These are phyloP conservation scores for Gamsiella multidivaricata DNA, from an alignment of 192 early-diverging fungal genomes.

Conservation along the genomic window DNA sequence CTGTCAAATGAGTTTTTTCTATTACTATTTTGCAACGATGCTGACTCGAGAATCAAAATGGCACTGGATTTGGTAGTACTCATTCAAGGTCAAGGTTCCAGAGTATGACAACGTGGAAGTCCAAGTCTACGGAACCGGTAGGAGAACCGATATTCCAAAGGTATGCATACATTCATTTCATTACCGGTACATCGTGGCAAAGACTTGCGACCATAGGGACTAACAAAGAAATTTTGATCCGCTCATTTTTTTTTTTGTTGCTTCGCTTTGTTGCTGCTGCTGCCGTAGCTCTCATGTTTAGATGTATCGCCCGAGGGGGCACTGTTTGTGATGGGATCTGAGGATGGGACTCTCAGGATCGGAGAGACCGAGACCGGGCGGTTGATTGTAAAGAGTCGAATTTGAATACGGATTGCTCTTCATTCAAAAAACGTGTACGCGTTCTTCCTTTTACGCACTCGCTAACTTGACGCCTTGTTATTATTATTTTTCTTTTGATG, in stretches of 20 bases:
- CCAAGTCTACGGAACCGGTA: constrained; percentile 54
- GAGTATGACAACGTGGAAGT: constrained; percentile 34
- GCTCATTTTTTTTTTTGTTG: neutral
- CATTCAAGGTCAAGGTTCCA: constrained; percentile 55
- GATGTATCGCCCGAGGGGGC: constrained; percentile 63
- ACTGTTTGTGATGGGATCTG: constrained; percentile 57
- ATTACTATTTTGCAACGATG: too few species aligned
- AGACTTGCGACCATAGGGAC: too few species aligned
- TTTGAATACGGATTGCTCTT: too few species aligned
- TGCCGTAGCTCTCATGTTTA: constrained; percentile 49
- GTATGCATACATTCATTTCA: constrained; percentile 14
- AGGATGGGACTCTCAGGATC: constrained; percentile 51
- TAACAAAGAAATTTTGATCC: too few species aligned
- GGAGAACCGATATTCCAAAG: constrained; percentile 25
- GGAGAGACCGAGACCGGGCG: constrained; percentile 54
- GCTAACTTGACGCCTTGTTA: neutral
- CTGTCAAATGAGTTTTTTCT: neutral
- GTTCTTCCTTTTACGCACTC: neutral
- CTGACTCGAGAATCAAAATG: too few species aligned
- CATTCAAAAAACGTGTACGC: too few species aligned
- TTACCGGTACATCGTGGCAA: too few species aligned
- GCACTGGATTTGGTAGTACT: constrained; percentile 53
- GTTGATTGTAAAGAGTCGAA: constrained; percentile 43
- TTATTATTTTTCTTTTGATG: neutral
- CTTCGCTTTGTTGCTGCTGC: too few species aligned